phyloP scores from a whole-genome alignment of 345 rosid species.

The Linum tenue region DNA sequence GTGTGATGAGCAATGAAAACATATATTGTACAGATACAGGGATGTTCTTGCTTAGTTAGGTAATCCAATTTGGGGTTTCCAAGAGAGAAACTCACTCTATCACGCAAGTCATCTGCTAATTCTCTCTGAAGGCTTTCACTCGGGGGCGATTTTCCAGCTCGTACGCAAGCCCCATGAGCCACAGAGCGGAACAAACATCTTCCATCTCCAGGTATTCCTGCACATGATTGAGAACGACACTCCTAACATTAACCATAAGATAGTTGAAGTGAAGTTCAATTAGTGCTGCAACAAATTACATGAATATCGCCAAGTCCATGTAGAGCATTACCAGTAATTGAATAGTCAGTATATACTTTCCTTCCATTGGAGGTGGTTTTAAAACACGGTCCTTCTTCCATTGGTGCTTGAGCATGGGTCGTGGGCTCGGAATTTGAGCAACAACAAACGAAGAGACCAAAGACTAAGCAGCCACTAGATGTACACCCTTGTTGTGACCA shows the following conservation, averaged over 20 bases:
- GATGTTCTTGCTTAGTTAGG: not conserved
- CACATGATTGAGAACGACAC: slow-evolving; percentile 13
- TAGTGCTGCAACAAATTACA: not conserved
- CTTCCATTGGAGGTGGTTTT: slow-evolving; percentile 51
- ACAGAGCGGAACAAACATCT: slow-evolving; percentile 94
- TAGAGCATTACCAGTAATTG: slow-evolving; percentile 55
- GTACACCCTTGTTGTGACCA: slow-evolving; percentile 37
- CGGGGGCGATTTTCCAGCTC: slow-evolving; percentile 60
- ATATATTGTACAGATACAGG: not conserved
- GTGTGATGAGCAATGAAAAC: not conserved
- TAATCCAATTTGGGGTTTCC: not conserved
- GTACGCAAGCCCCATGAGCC: slow-evolving; percentile 71
- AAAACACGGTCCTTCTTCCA: slow-evolving; percentile 18
- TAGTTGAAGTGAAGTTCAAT: not conserved
- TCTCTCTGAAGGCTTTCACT: slow-evolving; percentile 55
- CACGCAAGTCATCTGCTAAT: slow-evolving; percentile 76
- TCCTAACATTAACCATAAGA: slow-evolving; percentile 1
- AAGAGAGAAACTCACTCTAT: slow-evolving; percentile 27
- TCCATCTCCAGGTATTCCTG: slow-evolving; percentile 97
- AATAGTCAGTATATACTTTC: slow-evolving; percentile 68
- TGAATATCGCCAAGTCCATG: not conserved
- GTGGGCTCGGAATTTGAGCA: slow-evolving; percentile 43
- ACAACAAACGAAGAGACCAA: slow-evolving; percentile 62
- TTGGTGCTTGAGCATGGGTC: slow-evolving; percentile 43
- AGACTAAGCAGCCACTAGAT: slow-evolving; percentile 34